These are phyloP conservation scores for Kodamaea kakaduensis DNA, from an alignment of 805 yeast species.

Conservation along the genomic window DNA sequence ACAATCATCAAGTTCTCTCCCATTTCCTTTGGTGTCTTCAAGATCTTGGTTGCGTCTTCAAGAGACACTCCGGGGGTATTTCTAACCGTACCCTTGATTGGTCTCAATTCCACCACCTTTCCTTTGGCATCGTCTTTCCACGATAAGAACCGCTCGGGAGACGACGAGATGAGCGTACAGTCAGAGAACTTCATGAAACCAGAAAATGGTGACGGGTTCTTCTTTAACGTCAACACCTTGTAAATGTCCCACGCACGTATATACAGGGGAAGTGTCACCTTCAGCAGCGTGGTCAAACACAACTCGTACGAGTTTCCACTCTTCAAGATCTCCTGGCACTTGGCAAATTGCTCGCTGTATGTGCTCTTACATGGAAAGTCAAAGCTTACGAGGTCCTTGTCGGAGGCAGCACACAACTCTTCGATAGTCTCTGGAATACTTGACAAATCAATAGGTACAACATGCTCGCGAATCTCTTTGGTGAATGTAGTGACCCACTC, in stretches of 20 bases:
- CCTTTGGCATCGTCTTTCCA: conserved; percentile 48
- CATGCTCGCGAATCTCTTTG: conserved; percentile 2
- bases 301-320: conserved; percentile 92
- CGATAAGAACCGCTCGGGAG: conserved; percentile 88
- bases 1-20: conserved; percentile 98
- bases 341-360: conserved; percentile 53
- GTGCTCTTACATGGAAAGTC: conserved; percentile 49
- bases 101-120: conserved; percentile 71
- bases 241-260: conserved; percentile 75
- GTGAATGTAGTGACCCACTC: conserved; percentile 31
- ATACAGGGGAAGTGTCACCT: conserved; percentile 46
- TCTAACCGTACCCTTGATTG: conserved; percentile 93
- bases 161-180: conserved; percentile 69
- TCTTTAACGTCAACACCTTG: conserved; percentile 54
- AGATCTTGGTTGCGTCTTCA: conserved; percentile 56
- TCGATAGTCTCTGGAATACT: conserved; percentile 23
- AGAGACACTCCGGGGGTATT: conserved; percentile 52
- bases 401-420: conserved; percentile 20
- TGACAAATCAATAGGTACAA: conserved; percentile 14
- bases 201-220: conserved; percentile 92
- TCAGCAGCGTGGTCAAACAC: conserved; percentile 78
- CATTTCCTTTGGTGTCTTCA: conserved; percentile 84
- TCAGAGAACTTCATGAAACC: conserved; percentile 70
- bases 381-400: conserved; percentile 28
- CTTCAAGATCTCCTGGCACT: conserved; percentile 64